These are phyloP conservation scores for Friedmanniomyces endolithicus DNA, from an alignment of 495 filamentous ascomycete genomes.

Conservation along the genomic window DNA sequence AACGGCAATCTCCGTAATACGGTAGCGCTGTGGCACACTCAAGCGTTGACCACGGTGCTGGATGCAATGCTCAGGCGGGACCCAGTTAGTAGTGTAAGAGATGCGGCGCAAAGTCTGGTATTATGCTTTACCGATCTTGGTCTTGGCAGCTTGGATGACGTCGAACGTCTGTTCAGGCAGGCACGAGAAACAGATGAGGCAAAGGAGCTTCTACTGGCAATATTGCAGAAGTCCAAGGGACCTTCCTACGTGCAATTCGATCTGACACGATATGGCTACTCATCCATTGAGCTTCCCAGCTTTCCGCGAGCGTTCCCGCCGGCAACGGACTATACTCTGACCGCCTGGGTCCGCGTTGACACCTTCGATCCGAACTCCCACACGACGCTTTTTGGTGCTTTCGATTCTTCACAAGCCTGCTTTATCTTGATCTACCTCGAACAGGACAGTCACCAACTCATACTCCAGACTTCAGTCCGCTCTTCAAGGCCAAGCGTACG, in stretches of 20 bases:
- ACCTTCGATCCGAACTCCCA: constrained; percentile 72
- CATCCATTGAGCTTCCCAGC: constrained; percentile 75
- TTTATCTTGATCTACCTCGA: constrained; percentile 91
- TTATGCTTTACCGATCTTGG: constrained; percentile 52
- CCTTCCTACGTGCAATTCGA: constrained; percentile 91
- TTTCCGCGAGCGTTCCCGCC: constrained; percentile 75
- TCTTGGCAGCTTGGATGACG: constrained; percentile 63
- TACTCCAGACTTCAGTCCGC: constrained; percentile 87
- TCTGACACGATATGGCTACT: constrained; percentile 72
- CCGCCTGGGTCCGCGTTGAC: constrained; percentile 78
- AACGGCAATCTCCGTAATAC: constrained; percentile 41
- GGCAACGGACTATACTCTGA: constrained; percentile 70
- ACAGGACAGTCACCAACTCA: constrained; percentile 87
- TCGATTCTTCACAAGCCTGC: constrained; percentile 83
- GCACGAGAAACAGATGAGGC: constrained; percentile 48
- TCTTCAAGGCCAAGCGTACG: constrained; percentile 78
- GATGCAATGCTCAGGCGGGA: constrained; percentile 49
- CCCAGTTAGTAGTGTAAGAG: constrained; percentile 36
- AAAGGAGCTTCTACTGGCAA: constrained; percentile 60
- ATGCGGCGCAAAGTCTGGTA: constrained; percentile 48
- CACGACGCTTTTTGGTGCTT: constrained; percentile 91
- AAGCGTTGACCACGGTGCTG: constrained; percentile 46
- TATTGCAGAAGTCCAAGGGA: constrained; percentile 55
- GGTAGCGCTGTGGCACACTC: constrained; percentile 62
- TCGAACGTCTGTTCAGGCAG: constrained; percentile 57